A percentile compares a stretch with the other conserved stretches of the same genome.
Conservation (phyloP, 768 basidiomycete genomes). For the Auricularia sp. region DNA sequence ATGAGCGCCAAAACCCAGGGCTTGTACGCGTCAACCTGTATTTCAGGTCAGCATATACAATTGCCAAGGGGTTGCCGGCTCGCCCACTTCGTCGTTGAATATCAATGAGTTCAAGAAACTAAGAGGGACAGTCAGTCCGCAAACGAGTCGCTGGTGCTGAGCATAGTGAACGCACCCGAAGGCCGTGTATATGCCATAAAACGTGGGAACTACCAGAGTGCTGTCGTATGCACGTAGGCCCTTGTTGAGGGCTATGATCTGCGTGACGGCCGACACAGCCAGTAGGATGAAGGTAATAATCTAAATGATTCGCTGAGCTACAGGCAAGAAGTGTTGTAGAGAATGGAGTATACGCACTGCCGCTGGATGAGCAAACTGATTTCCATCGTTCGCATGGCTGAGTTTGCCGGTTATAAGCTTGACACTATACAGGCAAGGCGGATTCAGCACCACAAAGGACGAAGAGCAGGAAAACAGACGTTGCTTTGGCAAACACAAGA, state of each 20-base stretch:
- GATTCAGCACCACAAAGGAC: too few species aligned
- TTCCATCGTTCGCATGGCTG: conserved; percentile 74
- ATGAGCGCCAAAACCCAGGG: conserved; percentile 85
- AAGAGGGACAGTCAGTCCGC: not conserved
- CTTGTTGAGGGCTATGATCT: conserved; percentile 87
- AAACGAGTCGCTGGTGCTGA: not conserved
- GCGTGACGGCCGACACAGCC: conserved; percentile 67
- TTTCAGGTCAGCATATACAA: not conserved
- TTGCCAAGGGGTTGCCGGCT: not conserved
- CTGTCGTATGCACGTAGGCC: conserved; percentile 87
- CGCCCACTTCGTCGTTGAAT: conserved; percentile 41
- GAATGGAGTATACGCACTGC: not conserved
- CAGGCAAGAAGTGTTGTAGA: conserved; percentile 30
- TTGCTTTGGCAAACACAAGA: conserved; percentile 73
- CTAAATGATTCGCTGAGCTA: conserved; percentile 54
- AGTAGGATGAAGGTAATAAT: conserved; percentile 57
- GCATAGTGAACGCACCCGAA: conserved; percentile 44
- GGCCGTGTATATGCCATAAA: conserved; percentile 88
- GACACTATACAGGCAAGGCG: conserved; percentile 36
- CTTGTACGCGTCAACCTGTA: conserved; percentile 60
- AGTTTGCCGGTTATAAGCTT: conserved; percentile 68
- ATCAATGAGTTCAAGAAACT: conserved; percentile 29
- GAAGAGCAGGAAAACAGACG: too few species aligned
- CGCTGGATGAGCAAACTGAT: conserved; percentile 31
- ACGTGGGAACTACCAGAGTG: conserved; percentile 85